Base-by-base conservation (phyloP, 306 rosid genomes). In the Trifolium fragiferum region DNA sequence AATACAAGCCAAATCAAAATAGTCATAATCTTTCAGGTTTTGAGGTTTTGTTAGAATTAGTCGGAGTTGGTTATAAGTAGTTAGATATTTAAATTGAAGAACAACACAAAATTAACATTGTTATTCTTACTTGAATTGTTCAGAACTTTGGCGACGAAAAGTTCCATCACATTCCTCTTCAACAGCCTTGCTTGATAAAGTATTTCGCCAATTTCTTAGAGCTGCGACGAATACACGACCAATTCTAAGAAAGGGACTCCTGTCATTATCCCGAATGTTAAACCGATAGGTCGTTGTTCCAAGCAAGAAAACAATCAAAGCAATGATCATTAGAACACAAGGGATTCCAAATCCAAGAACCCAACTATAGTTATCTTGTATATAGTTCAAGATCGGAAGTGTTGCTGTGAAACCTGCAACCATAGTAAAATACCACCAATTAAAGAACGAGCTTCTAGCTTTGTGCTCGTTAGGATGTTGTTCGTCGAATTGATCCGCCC, bases 401-500 rank as follows among this genome's bases (percentile, higher is more conserved):
- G 92, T 84, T 7, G 14, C 10, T 9, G 77, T 4, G 46, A 69
- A 14, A 27, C 91, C 92, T 8, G 70, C 65, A 72, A 77, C 69
- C 30, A 86, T 15, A 8, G 89, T 54, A 27, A 89, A 87, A 82
- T 74, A 89, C 95, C 93, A 89, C 97, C 95, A 91, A 64, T 89
- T 91, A 77, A 91, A 91, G 82, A 91, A 91, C 18, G 97, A 83
- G 88, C 92, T 80, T 86, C 89, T 86, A 10, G 84, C 88, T 51
- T 78, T 84, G 79, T 79, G 55, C 73, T 91, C 97, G 74, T 83
- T 49, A 19, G 87, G 88, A 66, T 91, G 80, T 7, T 78, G 41
- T 10, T 78, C 88, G 54, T 91, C 92, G 35, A 89, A 91, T 75
- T 91, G 66, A 30, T 60, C 66, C 0, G 66, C 66, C 2, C 93